Conservation (phyloP, 495 filamentous ascomycete genomes). For the Elasticomyces elasticus region DNA sequence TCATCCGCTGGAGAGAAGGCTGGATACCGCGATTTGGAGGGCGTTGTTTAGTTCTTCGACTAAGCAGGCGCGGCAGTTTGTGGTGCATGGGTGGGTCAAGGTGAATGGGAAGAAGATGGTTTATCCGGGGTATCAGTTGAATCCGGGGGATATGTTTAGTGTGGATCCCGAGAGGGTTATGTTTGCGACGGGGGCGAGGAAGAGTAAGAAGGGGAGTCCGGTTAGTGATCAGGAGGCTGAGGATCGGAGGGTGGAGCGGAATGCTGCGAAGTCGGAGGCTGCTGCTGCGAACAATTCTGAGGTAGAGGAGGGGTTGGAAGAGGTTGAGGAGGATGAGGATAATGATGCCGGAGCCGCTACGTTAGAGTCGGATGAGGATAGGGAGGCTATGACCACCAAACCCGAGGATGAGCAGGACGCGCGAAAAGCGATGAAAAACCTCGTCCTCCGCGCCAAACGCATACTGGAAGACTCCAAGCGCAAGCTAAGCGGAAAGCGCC, state of each 20-base stretch:
- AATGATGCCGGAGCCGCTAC: conserved; percentile 15
- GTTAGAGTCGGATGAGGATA: conserved; percentile 13
- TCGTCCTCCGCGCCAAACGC: conserved; percentile 44
- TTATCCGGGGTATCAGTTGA: conserved; percentile 87
- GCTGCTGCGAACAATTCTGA: conserved; percentile 24
- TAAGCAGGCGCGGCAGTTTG: conserved; percentile 89
- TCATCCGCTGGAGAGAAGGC: conserved; percentile 75
- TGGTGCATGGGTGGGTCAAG: conserved; percentile 81
- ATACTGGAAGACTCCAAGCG: conserved; percentile 43
- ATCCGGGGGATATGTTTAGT: conserved; percentile 95
- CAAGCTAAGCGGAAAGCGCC: conserved; percentile 47
- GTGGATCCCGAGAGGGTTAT: conserved; percentile 83
- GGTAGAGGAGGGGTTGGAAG: conserved; percentile 25
- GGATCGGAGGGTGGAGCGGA: conserved; percentile 26
- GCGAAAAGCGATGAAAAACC: conserved; percentile 38
- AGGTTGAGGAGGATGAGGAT: conserved; percentile 24
- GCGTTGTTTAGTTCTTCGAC: conserved; percentile 89
- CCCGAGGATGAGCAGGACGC: conserved; percentile 21
- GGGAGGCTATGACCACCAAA: conserved; percentile 6
- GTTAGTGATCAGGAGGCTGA: conserved; percentile 23
- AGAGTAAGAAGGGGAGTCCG: conserved; percentile 37
- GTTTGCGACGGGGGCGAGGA: conserved; percentile 70
- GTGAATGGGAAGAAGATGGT: conserved; percentile 97
- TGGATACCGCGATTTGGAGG: conserved; percentile 86
- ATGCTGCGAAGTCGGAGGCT: conserved; percentile 23